Evolutionary conservation across 306 rosid species (phyloP), one percentile per base, ranked within the genome.

Genomic region (Comarum palustre): DNA sequence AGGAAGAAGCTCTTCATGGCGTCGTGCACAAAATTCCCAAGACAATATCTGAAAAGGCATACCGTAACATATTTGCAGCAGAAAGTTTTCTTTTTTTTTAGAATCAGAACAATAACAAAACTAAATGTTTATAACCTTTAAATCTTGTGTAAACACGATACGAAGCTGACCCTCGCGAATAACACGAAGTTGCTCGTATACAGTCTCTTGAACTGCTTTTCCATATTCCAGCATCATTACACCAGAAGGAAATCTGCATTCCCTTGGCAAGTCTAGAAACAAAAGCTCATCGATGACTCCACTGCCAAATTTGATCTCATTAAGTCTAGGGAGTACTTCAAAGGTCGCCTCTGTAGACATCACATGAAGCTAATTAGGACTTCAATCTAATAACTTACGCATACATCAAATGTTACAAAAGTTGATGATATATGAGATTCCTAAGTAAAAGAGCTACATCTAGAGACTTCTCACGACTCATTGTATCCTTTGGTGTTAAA

Each of bases 111-210:
- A 41, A 22, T n/a, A 19, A 79, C 51, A 41, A 69, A 38, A 38
- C 48, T 60, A 46, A 10, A 60, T 31, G 50, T 71, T 19, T 55
- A 55, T 42, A 27, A 91, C 99, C 99, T 95, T 95, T 62, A 95
- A 77, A 45, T 95, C 99, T 69, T 87, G 96, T 1, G 96, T 82
- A 75, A 91, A 95, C 68, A 91, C 64, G 36, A 95, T 83, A 20
- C 99, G 99, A 76, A 95, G 99, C 74, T 86, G 97, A 78, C 99
- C 99, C 86, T 91, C 99, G 6, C 93, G 99, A 79, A 90, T 89
- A 83, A 95, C 97, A 36, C 97, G 99, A 74, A 91, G 96, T 69
- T 95, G 99, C 86, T 91, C 97, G 19, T 95, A 90, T 31, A 95
- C 93, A 61, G 96, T 88, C 83, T 91, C 99, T 84, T 95, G 96